Base-by-base conservation (phyloP, 345 rosid species). In the Firmiana major region DNA sequence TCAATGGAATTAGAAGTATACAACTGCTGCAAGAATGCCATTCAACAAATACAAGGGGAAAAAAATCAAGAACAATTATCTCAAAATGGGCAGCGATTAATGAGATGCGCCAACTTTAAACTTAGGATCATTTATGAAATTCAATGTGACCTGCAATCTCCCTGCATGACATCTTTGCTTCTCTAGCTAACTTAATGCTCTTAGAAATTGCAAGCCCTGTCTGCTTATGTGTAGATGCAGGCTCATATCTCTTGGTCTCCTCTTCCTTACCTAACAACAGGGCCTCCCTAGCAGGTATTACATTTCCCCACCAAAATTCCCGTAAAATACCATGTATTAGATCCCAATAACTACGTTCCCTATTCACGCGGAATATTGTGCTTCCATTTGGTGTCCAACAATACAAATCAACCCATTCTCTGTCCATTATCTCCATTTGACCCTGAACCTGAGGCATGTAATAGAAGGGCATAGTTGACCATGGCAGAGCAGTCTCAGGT, bases 361-460 rank as follows among this genome's bases (percentile, higher is more conserved):
- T 87, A 53, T 43, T 22, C 13, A 95, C 90, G 0, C 93, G 93
- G 38, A 95, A 92, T 9, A 92, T 86, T 7, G 96, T 81, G 86
- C 99, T 93, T 76, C 96, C 94, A 38, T 93, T 93, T 17, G 85
- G 86, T 11, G 97, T 95, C 99, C 98, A 95, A 83, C 97, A 95
- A 81, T 90, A 93, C 75, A 95, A 70, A 77, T 95, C 94, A 0
- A 92, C 91, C 97, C 99, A 93, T 24, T 93, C 97, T 71, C 98
- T 79, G 75, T 89, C 90, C 97, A 92, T 91, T 57, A 93, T 87
- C 84, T 95, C 98, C 93, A 96, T 87, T 69, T 96, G 99, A 48
- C 99, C 99, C 78, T 93, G 98, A 79, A 93, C 85, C 81, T 92
- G 99, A 74, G 98, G 98, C 97, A 91, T 91, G 86, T 92, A 93